Evolutionary conservation across 2,329 filamentous ascomycete genomes (phyloP), one percentile per base, ranked within the genome.

Genomic region (Aspergillus novoparasiticus): DNA sequence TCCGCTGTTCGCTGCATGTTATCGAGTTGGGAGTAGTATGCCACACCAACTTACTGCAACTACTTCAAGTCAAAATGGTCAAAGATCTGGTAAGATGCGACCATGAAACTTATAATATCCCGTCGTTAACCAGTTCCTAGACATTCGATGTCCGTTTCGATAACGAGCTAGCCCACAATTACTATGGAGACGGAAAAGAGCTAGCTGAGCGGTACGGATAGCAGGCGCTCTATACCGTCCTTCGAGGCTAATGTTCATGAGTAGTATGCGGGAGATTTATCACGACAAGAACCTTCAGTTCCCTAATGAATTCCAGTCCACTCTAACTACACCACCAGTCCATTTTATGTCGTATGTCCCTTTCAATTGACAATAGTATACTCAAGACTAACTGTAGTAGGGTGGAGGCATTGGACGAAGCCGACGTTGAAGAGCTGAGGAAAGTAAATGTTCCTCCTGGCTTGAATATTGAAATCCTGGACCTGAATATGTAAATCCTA

Each of bases 101-200:
- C 4, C 10, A n/a, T 58, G 11, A 3, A 10, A 8, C 11, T 2
- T 30, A 39, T 21, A 8, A 3, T n/a, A 41, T 26, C 23, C 12
- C 3, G 3, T 9, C 3, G 16, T 14, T 48, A 16, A 48, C 6
- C 11, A 23, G 21, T 9, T 9, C 12, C 6, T 23, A 69, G 68
- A 66, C 63, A 5, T 69, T 69, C 21, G 65, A 69, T 23, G 14
- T 69, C 58, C 64, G 64, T 53, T 69, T 66, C 56, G 58, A 64
- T 39, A 64, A 69, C 58, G 66, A 69, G 43, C 58, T 66, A 19
- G 65, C 65, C 4, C 64, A 69, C 46, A 19, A 64, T 0, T 66
- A 63, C 34, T 69, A 67, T n/a, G 66, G 68, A 14, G 68, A 69
- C 0, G 68, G 68, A 6, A 30, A 60, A 19, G 30, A 66, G 39